Evolutionary conservation across 106 monocot species (phyloP).

Genomic region (Phalaenopsis equestris): DNA sequence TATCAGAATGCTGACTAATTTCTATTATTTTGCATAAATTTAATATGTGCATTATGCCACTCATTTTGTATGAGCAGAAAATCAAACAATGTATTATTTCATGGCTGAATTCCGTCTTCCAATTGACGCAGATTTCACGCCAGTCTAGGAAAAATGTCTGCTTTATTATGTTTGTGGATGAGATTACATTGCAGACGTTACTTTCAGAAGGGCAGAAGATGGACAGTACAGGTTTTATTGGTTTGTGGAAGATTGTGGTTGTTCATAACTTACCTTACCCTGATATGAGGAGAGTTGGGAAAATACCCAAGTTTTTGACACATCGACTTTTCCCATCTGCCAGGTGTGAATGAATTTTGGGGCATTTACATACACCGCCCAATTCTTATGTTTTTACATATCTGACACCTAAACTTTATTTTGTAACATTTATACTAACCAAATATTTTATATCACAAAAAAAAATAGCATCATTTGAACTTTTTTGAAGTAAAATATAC

Average conservation of each 20-base stretch:
- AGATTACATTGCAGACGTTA: conserved; percentile 58
- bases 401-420: too few relatives aligned
- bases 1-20: neutral
- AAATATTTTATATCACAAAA: too few relatives aligned
- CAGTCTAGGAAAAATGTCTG: conserved; percentile 80
- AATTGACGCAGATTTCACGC: conserved; percentile 58
- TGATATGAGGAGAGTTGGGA: conserved; percentile 92
- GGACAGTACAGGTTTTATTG: conserved; percentile 60
- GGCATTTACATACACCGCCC: too few relatives aligned
- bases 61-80: neutral
- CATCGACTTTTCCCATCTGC: conserved; percentile 86
- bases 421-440: too few relatives aligned
- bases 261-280: conserved; percentile 66
- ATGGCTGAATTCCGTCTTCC: neutral
- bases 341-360: conserved; percentile 32
- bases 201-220: conserved; percentile 70
- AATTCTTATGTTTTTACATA: too few relatives aligned
- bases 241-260: conserved; percentile 78
- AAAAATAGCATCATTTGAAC: too few relatives aligned
- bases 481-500: too few relatives aligned
- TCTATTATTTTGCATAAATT: neutral
- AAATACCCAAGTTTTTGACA: conserved; percentile 80
- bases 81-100: neutral
- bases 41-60: neutral
- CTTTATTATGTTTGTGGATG: conserved; percentile 92